Base-by-base conservation (phyloP, 345 rosid species). In the Laguncularia racemosa region DNA sequence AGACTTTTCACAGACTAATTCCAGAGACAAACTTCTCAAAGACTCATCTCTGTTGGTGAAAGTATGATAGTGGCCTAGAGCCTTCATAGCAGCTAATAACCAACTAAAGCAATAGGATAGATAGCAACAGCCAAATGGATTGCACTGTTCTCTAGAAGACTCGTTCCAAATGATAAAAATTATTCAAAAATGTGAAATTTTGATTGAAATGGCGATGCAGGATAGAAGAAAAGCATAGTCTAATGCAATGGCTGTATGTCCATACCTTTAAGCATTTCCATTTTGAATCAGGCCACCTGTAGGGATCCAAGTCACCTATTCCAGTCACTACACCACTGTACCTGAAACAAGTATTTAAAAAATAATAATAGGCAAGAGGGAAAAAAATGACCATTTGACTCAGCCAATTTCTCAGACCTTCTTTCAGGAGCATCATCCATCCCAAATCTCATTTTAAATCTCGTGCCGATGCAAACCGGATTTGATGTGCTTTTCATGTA, bases 221-320 rank as follows among this genome's bases (percentile, higher is more conserved):
- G 1, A 33, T 33, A 9, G 10, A 33, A 33, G 40, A 9, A 33
- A 33, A 7, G 40, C 7, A 7, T 33, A 33, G 9, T 7, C 0
- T 6, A 6, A 33, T 2, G 11, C 46, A 44, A 48, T 14, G 56
- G 12, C 48, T 57, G 21, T n/a, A 21, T 55, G 60, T 66, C 68
- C 78, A 61, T 51, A 91, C 98, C 92, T 69, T 73, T 60, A 91
- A 67, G 80, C 90, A 88, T 67, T 91, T 84, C 98, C 98, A 91
- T 76, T 86, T 88, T 40, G 98, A 91, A 66, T 79, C 82, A 20
- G 92, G 90, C 98, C 98, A 91, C 64, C 82, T 71, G 68, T 76
- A 81, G 1, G 89, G 88, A 76, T 91, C 95, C 71, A 77, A 60
- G 76, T 86, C 95, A 57, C 81, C 63, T 14, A 80, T 70, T 58